phyloP scores from a whole-genome alignment of 2,329 filamentous ascomycete genomes.

The Dothiorella sarmentorum region DNA sequence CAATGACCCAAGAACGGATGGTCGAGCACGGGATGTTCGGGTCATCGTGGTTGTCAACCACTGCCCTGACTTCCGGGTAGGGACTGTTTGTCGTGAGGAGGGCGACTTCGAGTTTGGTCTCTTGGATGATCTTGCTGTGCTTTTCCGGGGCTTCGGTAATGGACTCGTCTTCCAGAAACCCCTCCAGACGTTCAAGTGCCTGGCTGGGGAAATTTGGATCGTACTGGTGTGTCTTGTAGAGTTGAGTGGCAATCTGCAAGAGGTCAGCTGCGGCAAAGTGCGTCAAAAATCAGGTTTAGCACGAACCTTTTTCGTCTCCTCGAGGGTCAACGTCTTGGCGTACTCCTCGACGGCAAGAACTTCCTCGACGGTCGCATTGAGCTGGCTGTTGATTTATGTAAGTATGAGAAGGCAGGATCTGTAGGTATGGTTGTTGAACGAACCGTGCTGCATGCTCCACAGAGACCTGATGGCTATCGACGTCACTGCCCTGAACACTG shows the following conservation, averaged over 20 bases:
- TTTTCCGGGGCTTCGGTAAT: slow-evolving; percentile 47
- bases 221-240: slow-evolving; percentile 43
- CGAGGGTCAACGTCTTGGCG: neutral
- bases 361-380: neutral
- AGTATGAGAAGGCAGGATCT: too few species aligned
- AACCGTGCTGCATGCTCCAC: neutral
- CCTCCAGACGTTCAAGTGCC: slow-evolving; percentile 40
- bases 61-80: slow-evolving; percentile 20
- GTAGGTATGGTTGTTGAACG: neutral
- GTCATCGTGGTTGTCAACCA: slow-evolving; percentile 20
- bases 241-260: slow-evolving; percentile 22
- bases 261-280: neutral
- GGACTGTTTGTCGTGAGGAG: slow-evolving; percentile 44
- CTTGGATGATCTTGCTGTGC: slow-evolving; percentile 48
- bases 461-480: neutral
- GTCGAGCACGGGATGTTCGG: slow-evolving; percentile 31
- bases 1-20: slow-evolving; percentile 45
- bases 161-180: slow-evolving; percentile 45
- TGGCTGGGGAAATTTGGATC: slow-evolving; percentile 49
- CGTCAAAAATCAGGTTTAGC: neutral
- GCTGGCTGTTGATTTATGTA: neutral
- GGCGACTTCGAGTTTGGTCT: slow-evolving; percentile 55
- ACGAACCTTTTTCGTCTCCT: neutral
- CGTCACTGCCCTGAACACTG: neutral
- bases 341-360: neutral